Evolutionary conservation across 305 asterid species (phyloP), one percentile per base, ranked within the genome.

Genomic region (Solanum aculeatissimum): DNA sequence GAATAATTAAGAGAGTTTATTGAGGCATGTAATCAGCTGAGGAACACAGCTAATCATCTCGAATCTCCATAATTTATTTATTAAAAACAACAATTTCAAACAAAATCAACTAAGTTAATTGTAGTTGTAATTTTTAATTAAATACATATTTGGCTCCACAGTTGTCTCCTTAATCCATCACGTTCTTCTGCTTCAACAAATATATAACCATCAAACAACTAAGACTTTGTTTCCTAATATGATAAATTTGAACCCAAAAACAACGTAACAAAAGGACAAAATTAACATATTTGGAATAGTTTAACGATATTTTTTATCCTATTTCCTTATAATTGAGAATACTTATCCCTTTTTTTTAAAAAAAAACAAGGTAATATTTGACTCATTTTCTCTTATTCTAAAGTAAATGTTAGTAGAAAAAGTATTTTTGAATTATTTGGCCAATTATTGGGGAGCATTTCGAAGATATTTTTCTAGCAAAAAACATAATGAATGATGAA

Each of bases 41-140:
- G 15, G 38, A 55, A 60, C 80, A 78, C 86, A 78, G 84, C 79
- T 84, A 84, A 65, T 47, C 23, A 81, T 80, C 81, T 85, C 84
- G 63, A 55, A 85, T 85, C 75, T 80, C 85, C 7, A 81, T 81
- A 71, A 69, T 29, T 72, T 29, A 51, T 45, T 38, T 4, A 70
- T 40, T 45, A 21, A 43, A 72, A 43, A 43, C 25, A 74, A 74
- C 14, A 45, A 75, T 75, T 77, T 77, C 82, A 77, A 77, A 51
- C 65, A 77, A 29, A 77, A 51, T 51, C 82, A 51, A 51, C 19
- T 18, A 77, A 77, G 27, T 62, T 35, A 35, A 35, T 49, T 49
- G 60, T 72, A 8, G 54, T 49, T 19, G 60, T 51, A 35, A 77
- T 77, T 77, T 51, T 27, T 0, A 29, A 77, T 51, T 19, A 69